A percentile compares a stretch with the other conserved stretches of the same genome.
Conservation (phyloP, 805 yeast genomes). For the Spathaspora gorwiae region DNA sequence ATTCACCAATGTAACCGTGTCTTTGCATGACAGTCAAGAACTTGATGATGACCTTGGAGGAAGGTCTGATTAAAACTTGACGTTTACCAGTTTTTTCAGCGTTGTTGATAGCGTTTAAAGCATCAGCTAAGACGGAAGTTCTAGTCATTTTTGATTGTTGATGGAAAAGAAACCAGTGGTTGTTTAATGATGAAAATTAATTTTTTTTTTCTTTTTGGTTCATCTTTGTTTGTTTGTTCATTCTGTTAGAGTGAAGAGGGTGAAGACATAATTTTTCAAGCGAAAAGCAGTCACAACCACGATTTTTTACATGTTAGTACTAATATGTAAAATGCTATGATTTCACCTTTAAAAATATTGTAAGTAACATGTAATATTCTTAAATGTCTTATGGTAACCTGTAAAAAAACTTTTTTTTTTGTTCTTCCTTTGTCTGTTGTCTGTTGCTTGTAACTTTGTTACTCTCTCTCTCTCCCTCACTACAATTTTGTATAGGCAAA, state of each 20-base stretch:
- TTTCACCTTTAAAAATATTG: too few relatives aligned
- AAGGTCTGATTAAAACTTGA: slow-evolving; percentile 97
- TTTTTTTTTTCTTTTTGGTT: slow-evolving; percentile 3
- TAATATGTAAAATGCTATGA: background rate
- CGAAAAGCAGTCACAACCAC: slow-evolving; percentile 1
- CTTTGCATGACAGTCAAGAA: slow-evolving; percentile 95
- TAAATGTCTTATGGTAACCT: background rate
- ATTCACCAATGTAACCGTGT: slow-evolving; percentile 98
- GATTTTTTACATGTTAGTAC: background rate
- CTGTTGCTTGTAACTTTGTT: too few relatives aligned
- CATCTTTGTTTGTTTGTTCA: background rate
- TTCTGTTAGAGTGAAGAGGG: too few relatives aligned
- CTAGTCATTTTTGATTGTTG: slow-evolving; percentile 69
- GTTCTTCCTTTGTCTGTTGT: background rate
- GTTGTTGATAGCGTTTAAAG: slow-evolving; percentile 96
- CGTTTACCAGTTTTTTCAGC: slow-evolving; percentile 99
- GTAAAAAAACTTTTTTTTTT: background rate
- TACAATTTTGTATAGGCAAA: background rate
- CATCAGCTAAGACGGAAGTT: slow-evolving; percentile 97
- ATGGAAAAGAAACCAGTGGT: background rate
- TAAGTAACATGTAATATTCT: background rate
- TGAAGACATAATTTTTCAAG: slow-evolving; percentile 2
- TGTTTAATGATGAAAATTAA: background rate
- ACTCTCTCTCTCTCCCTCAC: too few relatives aligned
- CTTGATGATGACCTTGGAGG: slow-evolving; percentile 97